A percentile compares a stretch with the other conserved stretches of the same genome.
phyloP scores from a whole-genome alignment of 2,329 filamentous ascomycete genomes.

The Rutstroemia sp. region DNA sequence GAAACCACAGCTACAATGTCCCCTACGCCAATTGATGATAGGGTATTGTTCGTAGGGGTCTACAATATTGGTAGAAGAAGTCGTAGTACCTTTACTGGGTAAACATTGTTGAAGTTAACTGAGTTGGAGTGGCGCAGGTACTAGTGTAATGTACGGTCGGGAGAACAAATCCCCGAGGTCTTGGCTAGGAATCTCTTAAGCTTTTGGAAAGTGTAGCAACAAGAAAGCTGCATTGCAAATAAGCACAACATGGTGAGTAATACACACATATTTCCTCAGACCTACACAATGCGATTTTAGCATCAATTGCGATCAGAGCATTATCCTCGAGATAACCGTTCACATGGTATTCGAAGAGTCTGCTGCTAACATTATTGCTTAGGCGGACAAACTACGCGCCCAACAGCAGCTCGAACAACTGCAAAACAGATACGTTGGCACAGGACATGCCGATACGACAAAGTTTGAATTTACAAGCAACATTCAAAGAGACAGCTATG shows the following conservation, averaged over 20 bases:
- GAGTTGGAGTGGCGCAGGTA: too few species aligned
- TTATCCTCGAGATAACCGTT: too few species aligned
- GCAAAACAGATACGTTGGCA: conserved; percentile 92
- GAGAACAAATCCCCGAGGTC: too few species aligned
- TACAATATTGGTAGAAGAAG: too few species aligned
- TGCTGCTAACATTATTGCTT: background rate
- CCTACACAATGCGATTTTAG: too few species aligned
- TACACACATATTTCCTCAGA: too few species aligned
- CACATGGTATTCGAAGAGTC: background rate
- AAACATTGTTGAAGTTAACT: too few species aligned
- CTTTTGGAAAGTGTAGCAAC: background rate
- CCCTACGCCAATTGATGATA: background rate
- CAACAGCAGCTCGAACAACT: conserved; percentile 97
- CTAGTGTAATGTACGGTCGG: too few species aligned
- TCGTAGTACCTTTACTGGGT: too few species aligned
- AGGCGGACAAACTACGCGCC: conserved; percentile 96
- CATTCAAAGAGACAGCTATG: conserved; percentile 87
- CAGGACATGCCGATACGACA: conserved; percentile 91
- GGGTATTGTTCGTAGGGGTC: background rate
- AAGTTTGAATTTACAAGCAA: conserved; percentile 98
- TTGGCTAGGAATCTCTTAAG: too few species aligned
- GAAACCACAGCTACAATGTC: background rate
- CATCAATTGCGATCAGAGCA: background rate
- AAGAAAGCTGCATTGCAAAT: background rate
- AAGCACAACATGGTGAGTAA: background rate